Base-by-base conservation (phyloP, 805 yeast species). In the Nakazawaea pomicola region DNA sequence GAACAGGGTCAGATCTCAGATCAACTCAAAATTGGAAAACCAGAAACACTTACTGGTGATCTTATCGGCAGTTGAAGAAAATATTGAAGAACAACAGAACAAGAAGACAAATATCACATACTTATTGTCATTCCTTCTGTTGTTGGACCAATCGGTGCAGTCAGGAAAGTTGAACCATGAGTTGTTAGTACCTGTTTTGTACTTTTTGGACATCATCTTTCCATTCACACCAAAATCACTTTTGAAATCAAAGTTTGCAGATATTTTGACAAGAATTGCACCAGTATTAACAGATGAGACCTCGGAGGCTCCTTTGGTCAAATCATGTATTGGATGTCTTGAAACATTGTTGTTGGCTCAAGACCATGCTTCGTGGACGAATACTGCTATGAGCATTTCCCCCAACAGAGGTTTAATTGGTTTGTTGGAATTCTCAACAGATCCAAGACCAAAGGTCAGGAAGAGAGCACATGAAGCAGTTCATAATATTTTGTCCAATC, bases 401-500 rank as follows among this genome's bases (percentile, higher is more conserved):
- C 95, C 96, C 38, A 77, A 74, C 55, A 76, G 95, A 68, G 96
- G 93, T 32, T 64, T 89, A 44, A 72, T 74, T 29, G 95, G 91
- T 34, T 62, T 90, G 45, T 62, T 90, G 45, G 88, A 85, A 57
- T 70, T 88, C 46, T 77, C 91, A 0, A 64, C 86, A 32, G 97
- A 93, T 61, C 83, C 84, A 34, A 77, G 98, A 57, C 99, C 99
- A 28, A 93, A 93, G 54, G 95, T 93, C 10, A 78, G 99, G 60
- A 87, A 84, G 74, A 82, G 97, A 67, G 95, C 98, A 1, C 83
- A 81, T 53, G 99, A 93, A 44, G 85, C 97, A 2, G 72, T 93
- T n/a, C 64, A 71, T 36, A 72, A 68, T 3, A 66, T 93, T 23
- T 65, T 93, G 46, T 49, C 64, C 2, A 73, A 73, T 46, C 82